Conservation (phyloP, 331 rosid species). For the Stylosanthes scabra region DNA sequence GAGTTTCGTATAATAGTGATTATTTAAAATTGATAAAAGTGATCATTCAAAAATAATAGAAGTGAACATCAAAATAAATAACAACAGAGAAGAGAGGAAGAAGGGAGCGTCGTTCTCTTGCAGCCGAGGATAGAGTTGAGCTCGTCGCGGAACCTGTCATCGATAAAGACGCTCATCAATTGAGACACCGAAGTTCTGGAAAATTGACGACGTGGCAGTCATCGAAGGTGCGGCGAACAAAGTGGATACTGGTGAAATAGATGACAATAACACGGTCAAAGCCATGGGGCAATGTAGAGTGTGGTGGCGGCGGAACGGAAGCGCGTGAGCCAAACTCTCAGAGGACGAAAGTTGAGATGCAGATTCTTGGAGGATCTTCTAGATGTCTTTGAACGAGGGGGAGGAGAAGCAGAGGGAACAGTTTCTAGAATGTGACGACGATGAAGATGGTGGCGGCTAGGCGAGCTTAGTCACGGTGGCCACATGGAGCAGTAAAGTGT, state of each 20-base stretch:
- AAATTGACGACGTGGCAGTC: slow-evolving; percentile 72
- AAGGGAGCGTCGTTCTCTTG: slow-evolving; percentile 51
- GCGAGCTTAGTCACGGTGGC: slow-evolving; percentile 71
- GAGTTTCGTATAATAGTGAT: too few species aligned
- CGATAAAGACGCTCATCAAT: slow-evolving; percentile 81
- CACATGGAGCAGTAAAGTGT: slow-evolving; percentile 50
- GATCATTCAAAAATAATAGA: too few species aligned
- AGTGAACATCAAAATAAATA: too few species aligned
- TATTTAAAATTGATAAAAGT: too few species aligned
- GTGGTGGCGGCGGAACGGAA: slow-evolving; percentile 17
- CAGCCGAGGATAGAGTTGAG: slow-evolving; percentile 55
- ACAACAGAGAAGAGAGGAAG: too few species aligned
- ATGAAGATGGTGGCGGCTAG: slow-evolving; percentile 39
- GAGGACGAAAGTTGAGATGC: slow-evolving; percentile 60
- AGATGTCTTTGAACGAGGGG: slow-evolving; percentile 84
- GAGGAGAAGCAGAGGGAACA: slow-evolving; percentile 49
- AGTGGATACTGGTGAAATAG: slow-evolving; percentile 76
- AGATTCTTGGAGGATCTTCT: slow-evolving; percentile 57
- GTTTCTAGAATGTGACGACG: slow-evolving; percentile 24
- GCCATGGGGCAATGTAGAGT: slow-evolving; percentile 36
- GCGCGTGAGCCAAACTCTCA: slow-evolving; percentile 49
- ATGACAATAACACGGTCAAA: slow-evolving; percentile 57
- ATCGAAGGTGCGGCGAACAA: slow-evolving; percentile 81
- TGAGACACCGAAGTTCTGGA: slow-evolving; percentile 54
- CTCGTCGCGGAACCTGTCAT: slow-evolving; percentile 59